A percentile compares a stretch with the other conserved stretches of the same genome.
These are phyloP conservation scores for Aspergillus tanneri DNA, from an alignment of 2,329 filamentous ascomycete genomes.

Conservation along the genomic window DNA sequence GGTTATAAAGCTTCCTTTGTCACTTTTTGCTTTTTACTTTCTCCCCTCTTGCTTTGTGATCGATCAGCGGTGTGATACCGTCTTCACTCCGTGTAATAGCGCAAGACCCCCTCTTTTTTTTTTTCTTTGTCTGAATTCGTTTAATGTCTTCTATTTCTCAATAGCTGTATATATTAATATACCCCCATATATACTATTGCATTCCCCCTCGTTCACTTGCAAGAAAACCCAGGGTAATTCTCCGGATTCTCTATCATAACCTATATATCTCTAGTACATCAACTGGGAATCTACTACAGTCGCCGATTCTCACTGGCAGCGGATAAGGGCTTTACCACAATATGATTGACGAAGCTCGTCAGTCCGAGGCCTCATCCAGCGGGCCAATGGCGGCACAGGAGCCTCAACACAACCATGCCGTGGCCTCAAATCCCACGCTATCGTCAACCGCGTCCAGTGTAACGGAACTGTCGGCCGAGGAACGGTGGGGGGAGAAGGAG, in stretches of 20 bases:
- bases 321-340: slow-evolving; percentile 1
- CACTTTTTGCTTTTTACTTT: background rate
- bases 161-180: slow-evolving; percentile 10
- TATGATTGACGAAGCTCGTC: slow-evolving; percentile 14
- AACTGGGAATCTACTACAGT: background rate
- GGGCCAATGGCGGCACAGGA: slow-evolving; percentile 9
- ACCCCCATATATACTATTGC: slow-evolving; percentile 2
- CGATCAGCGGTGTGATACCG: slow-evolving; percentile 1
- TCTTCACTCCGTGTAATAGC: slow-evolving; percentile 11
- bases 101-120: background rate
- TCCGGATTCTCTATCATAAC: background rate
- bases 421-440: slow-evolving; percentile 15
- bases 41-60: background rate
- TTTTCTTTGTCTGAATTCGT: no score
- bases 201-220: background rate
- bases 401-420: slow-evolving; percentile 1
- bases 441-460: slow-evolving; percentile 18
- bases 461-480: slow-evolving; percentile 34
- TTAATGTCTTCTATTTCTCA: no score
- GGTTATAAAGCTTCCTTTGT: background rate
- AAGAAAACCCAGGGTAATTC: background rate
- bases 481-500: slow-evolving; percentile 64
- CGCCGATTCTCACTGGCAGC: no score
- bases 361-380: slow-evolving; percentile 9
- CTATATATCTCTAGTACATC: background rate